Evolutionary conservation across 805 yeast species (phyloP), one percentile per base, ranked within the genome.

Genomic region (Candida sithepensis): DNA sequence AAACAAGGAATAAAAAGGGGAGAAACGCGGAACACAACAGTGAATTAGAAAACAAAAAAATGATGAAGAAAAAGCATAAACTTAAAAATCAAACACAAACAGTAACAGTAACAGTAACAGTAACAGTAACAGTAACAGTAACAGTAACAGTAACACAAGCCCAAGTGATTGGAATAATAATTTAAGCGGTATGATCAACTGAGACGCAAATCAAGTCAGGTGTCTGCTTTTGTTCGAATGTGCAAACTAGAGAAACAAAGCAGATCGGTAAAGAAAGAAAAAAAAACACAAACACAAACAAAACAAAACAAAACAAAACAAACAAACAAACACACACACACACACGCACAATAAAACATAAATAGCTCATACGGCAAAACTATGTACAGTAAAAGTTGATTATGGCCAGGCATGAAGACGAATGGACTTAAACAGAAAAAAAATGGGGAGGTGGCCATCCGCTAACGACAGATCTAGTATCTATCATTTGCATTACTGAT

Each of bases 401-500:
- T 7, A 30, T 30, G 34, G 14, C 16, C 16, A 30, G 14, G 16
- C 14, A 26, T 8, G 30, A 26, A 12, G 12, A 12, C 8, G 12
- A 26, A 12, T 8, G 30, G 30, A 26, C 10, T 8, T 8, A 26
- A 26, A 26, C 8, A 26, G 30, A 8, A 12, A 12, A 12, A 12
- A 26, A 26, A 12, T 8, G 30, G 30, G 30, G 30, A 26, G 12
- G 30, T 26, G 30, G 12, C 8, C 10, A 26, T 8, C 30, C 8
- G 16, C 5, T 30, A 30, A 30, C 7, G 8, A 16, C 10, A 34
- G 30, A n/a, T 23, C 28, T 38, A 6, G 24, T 41, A 49, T 41
- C 60, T 49, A 23, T 69, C 71, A 5, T 63, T 58, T 21, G 68
- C 69, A 20, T 69, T 69, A 47, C 69, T 64, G 28, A 72, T 64